Base-by-base conservation (phyloP, 495 filamentous ascomycete genomes). In the Aspergillus asperescens region DNA sequence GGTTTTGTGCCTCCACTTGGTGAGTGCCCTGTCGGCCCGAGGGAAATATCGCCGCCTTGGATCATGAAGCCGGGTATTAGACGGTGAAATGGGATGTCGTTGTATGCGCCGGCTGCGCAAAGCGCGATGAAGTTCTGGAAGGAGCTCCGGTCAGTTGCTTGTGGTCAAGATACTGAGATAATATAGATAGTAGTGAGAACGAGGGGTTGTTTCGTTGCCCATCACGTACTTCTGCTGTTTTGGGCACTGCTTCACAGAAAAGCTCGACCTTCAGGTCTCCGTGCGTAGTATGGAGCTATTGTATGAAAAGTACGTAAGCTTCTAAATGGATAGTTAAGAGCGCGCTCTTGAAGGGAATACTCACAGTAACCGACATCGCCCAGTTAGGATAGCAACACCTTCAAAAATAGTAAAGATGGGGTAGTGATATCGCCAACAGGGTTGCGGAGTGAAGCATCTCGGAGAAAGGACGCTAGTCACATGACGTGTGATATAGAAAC, bases 211-310 rank as follows among this genome's bases (percentile, higher is more conserved):
- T n/a, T 32, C 1, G 19, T 37, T 23, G 29, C 25, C n/a, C 4
- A 12, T 29, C 19, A 57, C 58, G 40, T 74, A 84, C 85, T 66
- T 90, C 84, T 49, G 88, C 83, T 2, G 94, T 96, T 68, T 94
- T 85, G 44, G 93, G 93, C 23, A 94, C 88, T 60, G 85, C 83
- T 73, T 95, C 89, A 73, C 92, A 96, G 73, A 96, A 97, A 48
- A 98, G 74, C 66, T 98, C 93, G 66, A 97, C 82, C 71, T 97
- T 98, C 62, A 98, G 79, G 69, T 92, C 87, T 57, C 93, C 93
- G 48, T 85, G 79, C 15, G 83, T 87, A 35, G 93, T 98, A 73
- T 96, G 90, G 9, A 98, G 80, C 68, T 93, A 81, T 31, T 16
- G 19, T 10, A 19, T 40, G 35, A 16, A 25, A 35, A 29, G 16